Base-by-base conservation (phyloP, 2,329 filamentous ascomycete species). In the Penicillium sp. region DNA sequence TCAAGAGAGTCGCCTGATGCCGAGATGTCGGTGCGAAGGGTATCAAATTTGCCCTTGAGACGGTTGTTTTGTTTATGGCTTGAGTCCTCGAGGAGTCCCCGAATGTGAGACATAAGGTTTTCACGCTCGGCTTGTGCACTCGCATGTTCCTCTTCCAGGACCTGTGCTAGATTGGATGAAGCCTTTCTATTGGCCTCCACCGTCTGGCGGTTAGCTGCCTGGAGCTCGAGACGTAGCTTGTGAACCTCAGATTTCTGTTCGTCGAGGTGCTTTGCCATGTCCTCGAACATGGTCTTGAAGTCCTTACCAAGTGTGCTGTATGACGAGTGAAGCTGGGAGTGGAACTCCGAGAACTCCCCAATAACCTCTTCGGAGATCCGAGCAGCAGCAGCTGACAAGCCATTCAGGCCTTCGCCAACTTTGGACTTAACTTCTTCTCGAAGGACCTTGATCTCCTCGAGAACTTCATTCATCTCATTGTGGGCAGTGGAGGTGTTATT, bases 371-470 rank as follows among this genome's bases (percentile, higher is more conserved):
- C 89, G 0, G 92, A 91, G 61, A 97, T 97, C 55, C 89, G 87
- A 75, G 93, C 91, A 2, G 93, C 92, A 10, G 93, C 91, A 12
- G 84, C 84, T 2, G 92, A 92, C 23, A 97, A 86, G 27, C 91
- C 87, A 67, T 91, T 88, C 43, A 97, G 80, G 9, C 93, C 93
- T 69, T 92, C 87, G 2, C 91, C 90, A 48, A 97, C 90, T 61
- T 89, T 89, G 49, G 84, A 81, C 79, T 97, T 97, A 51, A 97
- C 91, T 53, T 90, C 88, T 72, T 96, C 90, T 23, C 93, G 86
- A 25, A 97, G 82, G n/a, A 85, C 86, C 71, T 93, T 93, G 72
- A 97, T 96, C 71, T 96, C 93, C 68, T 94, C 90, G 10, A 99
- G 81, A 2, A 96, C 88, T n/a, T 85, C 81, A 67, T 97, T 93